phyloP scores from a whole-genome alignment of 75 land plant species.

The Pinus taeda region DNA sequence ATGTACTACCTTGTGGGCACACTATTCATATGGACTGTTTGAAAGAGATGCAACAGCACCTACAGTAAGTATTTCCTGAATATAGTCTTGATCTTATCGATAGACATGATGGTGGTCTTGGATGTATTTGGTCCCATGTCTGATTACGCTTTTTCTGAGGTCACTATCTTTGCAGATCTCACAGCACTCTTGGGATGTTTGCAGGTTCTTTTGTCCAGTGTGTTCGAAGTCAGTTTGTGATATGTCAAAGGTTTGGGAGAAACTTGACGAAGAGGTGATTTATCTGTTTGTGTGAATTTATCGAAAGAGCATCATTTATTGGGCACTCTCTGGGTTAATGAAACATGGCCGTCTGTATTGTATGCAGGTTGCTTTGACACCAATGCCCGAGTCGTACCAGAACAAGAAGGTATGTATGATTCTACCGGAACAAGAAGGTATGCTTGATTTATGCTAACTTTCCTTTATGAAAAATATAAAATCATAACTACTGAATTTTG shows the following conservation, averaged over 20 bases:
- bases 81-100: neutral
- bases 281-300: too few species aligned
- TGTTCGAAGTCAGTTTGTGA: constrained; percentile 94
- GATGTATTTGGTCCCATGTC: neutral
- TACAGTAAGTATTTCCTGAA: constrained; percentile 50
- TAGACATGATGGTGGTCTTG: neutral
- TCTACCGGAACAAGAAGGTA: too few species aligned
- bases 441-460: neutral
- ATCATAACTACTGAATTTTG: neutral
- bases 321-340: neutral
- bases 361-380: constrained; percentile 67
- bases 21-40: constrained; percentile 83
- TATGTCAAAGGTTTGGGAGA: constrained; percentile 88
- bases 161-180: neutral
- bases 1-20: constrained; percentile 80
- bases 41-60: constrained; percentile 80
- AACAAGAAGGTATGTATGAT: constrained; percentile 41
- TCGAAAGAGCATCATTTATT: too few species aligned
- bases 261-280: constrained; percentile 53
- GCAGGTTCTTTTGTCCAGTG: constrained; percentile 82
- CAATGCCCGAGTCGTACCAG: constrained; percentile 63
- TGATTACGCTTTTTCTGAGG: neutral
- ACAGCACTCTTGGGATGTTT: neutral
- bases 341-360: neutral
- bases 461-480: neutral